phyloP scores from a whole-genome alignment of 2,329 filamentous ascomycete genomes.

The Talaromyces amestolkiae region DNA sequence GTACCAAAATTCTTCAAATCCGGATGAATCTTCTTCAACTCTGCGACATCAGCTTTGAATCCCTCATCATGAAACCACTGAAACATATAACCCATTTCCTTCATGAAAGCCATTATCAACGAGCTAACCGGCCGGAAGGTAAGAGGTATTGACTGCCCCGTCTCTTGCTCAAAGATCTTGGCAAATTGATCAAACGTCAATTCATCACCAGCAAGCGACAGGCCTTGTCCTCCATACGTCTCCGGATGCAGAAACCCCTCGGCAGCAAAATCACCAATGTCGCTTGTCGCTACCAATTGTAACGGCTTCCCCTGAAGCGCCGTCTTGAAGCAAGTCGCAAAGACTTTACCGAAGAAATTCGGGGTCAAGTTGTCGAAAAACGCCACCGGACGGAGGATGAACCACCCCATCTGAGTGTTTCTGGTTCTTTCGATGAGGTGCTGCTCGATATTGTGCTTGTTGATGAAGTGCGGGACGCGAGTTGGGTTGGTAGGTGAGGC shows the following conservation, averaged over 20 bases:
- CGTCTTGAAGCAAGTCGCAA: constrained; percentile 44
- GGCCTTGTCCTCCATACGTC: constrained; percentile 44
- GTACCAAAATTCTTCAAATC: constrained; percentile 48
- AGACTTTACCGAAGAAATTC: constrained; percentile 49
- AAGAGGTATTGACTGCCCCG: constrained; percentile 44
- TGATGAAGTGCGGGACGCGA: constrained; percentile 60
- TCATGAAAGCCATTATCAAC: constrained; percentile 42
- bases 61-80: constrained; percentile 52
- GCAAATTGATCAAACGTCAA: constrained; percentile 48
- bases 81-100: constrained; percentile 49
- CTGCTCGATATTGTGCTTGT: constrained; percentile 61
- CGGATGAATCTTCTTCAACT: constrained; percentile 44
- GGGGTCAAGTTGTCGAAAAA: constrained; percentile 60
- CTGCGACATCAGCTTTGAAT: constrained; percentile 47
- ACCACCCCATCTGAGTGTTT: constrained; percentile 55
- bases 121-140: constrained; percentile 43
- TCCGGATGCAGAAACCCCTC: constrained; percentile 48
- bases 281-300: constrained; percentile 45
- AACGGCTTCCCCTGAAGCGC: constrained; percentile 43
- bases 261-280: constrained; percentile 55
- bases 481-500: constrained; percentile 53
- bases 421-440: constrained; percentile 53
- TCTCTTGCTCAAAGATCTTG: constrained; percentile 47
- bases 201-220: constrained; percentile 55
- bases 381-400: constrained; percentile 59